Conservation (phyloP, 1,284 basidiomycete species). For the Pseudozyma pruni region DNA sequence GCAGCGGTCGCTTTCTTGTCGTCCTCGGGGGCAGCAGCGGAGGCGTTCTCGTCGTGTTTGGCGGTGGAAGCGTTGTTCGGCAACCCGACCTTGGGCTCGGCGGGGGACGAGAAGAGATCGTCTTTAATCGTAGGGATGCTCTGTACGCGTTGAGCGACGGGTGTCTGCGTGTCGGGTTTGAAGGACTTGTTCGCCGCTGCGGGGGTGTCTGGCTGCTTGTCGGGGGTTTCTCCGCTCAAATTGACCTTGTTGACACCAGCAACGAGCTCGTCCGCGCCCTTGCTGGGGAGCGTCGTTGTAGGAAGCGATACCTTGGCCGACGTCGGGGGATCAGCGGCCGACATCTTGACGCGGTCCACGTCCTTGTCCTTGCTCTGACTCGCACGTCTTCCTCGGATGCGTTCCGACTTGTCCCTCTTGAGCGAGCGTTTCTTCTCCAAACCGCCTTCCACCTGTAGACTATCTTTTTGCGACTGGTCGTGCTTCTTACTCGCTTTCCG, state of each 20-base stretch:
- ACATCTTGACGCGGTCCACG: constrained; percentile 26
- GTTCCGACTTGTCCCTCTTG: constrained; percentile 46
- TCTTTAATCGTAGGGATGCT: constrained; percentile 31
- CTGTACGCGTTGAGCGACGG: constrained; percentile 27
- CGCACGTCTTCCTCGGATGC: constrained; percentile 31
- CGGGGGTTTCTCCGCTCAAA: background rate
- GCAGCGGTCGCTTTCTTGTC: too few relatives aligned
- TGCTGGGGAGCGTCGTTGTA: background rate
- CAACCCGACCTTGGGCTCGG: constrained; percentile 28
- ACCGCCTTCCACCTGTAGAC: constrained; percentile 7
- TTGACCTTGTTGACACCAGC: constrained; percentile 9
- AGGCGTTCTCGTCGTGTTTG: background rate
- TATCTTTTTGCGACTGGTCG: constrained; percentile 2
- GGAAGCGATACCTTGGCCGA: constrained; percentile 21
- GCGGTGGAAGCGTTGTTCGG: background rate
- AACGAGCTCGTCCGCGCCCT: constrained; percentile 14
- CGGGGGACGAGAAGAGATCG: constrained; percentile 38
- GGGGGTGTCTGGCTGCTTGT: too few relatives aligned
- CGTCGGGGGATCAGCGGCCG: background rate
- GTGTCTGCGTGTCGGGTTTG: constrained; percentile 11
- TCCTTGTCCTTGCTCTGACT: constrained; percentile 49
- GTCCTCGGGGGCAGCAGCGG: background rate
- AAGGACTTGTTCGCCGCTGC: background rate
- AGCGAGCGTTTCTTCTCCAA: constrained; percentile 31
- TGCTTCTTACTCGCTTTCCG: constrained; percentile 15